Percentiles rank a stretch among this genome's conserved stretches.
Conservation (phyloP, 768 basidiomycete species). For the Amanita molliuscula region DNA sequence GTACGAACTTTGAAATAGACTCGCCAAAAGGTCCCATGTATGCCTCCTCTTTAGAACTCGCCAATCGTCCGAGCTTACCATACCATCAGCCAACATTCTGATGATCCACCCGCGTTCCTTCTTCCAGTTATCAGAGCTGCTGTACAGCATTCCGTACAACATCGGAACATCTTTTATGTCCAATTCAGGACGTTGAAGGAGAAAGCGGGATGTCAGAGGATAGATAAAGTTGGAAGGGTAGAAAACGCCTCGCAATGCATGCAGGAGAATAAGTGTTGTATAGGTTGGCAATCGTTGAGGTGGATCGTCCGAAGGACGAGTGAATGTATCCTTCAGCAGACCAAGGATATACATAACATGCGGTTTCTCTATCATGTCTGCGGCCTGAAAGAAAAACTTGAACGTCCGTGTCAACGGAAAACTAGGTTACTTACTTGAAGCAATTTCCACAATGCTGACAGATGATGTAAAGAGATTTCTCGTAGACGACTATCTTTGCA, state of each 20-base stretch:
- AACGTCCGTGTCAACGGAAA: background rate
- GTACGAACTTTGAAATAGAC: constrained; percentile 61
- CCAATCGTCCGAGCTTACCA: constrained; percentile 74
- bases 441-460: constrained; percentile 48
- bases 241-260: constrained; percentile 74
- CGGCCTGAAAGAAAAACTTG: constrained; percentile 26
- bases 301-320: constrained; percentile 25
- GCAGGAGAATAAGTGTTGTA: constrained; percentile 71
- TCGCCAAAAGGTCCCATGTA: constrained; percentile 83
- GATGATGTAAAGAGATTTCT: constrained; percentile 45
- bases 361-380: constrained; percentile 68
- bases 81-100: constrained; percentile 71
- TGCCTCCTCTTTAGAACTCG: constrained; percentile 67
- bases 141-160: constrained; percentile 84
- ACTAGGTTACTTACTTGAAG: constrained; percentile 43
- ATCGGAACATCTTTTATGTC: constrained; percentile 83
- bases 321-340: constrained; percentile 49
- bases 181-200: constrained; percentile 79
- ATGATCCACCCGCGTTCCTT: constrained; percentile 89
- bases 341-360: constrained; percentile 66
- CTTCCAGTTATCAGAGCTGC: constrained; percentile 69
- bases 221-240: constrained; percentile 86
- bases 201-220: constrained; percentile 76
- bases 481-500: constrained; percentile 53
- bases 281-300: constrained; percentile 63